Evolutionary conservation across 2,329 filamentous ascomycete genomes (phyloP).

Genomic region (Venturia carpophila): DNA sequence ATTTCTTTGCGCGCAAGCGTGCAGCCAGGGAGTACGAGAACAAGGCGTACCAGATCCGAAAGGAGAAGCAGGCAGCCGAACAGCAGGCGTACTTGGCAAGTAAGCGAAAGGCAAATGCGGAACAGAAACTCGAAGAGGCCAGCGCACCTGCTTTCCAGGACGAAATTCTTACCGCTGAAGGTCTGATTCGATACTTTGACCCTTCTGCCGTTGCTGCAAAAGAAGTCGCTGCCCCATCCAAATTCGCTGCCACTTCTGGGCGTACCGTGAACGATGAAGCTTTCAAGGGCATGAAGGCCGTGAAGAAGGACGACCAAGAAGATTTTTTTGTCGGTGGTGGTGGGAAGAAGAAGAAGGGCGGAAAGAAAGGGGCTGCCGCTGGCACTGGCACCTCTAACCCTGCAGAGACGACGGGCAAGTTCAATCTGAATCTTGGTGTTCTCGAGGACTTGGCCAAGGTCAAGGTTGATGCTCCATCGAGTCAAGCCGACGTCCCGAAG

Average conservation of each 20-base stretch:
- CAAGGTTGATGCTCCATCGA: constrained; percentile 81
- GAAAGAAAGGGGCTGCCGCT: constrained; percentile 40
- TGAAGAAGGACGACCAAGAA: constrained; percentile 82
- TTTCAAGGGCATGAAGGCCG: constrained; percentile 75
- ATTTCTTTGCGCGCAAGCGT: constrained; percentile 73
- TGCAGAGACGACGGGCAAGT: constrained; percentile 50
- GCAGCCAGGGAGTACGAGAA: constrained; percentile 79
- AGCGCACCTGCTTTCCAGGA: constrained; percentile 83
- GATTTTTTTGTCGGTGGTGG: constrained; percentile 69
- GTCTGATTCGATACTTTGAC: constrained; percentile 85
- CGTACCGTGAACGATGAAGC: constrained; percentile 78
- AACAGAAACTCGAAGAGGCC: constrained; percentile 70
- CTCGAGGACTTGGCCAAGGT: constrained; percentile 84
- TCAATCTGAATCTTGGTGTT: constrained; percentile 82
- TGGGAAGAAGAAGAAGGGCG: constrained; percentile 76
- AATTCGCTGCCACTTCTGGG: constrained; percentile 69
- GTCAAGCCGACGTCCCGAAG: constrained; percentile 68
- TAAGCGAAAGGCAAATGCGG: constrained; percentile 66
- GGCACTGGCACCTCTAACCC: constrained; percentile 38
- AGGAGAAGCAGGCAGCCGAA: constrained; percentile 75
- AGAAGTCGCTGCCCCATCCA: constrained; percentile 55
- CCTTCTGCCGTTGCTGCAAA: constrained; percentile 56
- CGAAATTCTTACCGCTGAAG: constrained; percentile 83
- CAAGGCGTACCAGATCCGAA: constrained; percentile 66
- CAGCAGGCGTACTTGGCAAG: constrained; percentile 64